Percentiles rank a stretch among this genome's conserved stretches.
Conservation (phyloP, 768 basidiomycete genomes). For the Pisolithus orientalis region DNA sequence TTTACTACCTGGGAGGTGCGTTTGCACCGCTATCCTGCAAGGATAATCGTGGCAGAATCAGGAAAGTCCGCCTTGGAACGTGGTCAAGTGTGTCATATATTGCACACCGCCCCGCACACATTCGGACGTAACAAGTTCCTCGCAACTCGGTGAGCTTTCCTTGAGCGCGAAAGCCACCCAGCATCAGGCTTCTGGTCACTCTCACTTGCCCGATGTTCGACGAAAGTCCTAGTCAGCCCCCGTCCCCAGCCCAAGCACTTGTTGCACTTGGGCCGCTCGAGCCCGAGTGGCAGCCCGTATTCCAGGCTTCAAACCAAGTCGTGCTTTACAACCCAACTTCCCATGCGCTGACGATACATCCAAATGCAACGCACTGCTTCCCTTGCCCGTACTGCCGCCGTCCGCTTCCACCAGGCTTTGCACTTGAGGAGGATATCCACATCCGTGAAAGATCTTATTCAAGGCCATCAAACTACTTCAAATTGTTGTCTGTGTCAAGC, state of each 20-base stretch:
- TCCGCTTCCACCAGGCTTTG: conserved; percentile 43
- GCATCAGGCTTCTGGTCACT: neutral
- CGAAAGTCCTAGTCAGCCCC: conserved; percentile 19
- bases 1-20: neutral
- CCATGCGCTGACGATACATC: conserved; percentile 68
- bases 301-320: conserved; percentile 79
- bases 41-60: neutral
- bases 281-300: conserved; percentile 67
- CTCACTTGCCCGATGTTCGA: conserved; percentile 18
- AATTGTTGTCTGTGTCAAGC: conserved; percentile 66
- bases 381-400: conserved; percentile 75
- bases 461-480: conserved; percentile 75
- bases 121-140: neutral
- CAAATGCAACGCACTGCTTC: conserved; percentile 22
- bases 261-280: conserved; percentile 19
- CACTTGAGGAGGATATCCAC: conserved; percentile 25
- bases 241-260: conserved; percentile 27
- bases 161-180: neutral
- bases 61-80: too few species aligned
- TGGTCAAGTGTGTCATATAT: too few species aligned
- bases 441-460: conserved; percentile 39
- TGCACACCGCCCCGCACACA: neutral
- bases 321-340: conserved; percentile 84
- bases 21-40: neutral
- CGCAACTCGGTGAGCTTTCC: too few species aligned